phyloP scores from a whole-genome alignment of 2,329 filamentous ascomycete genomes.

The Xylaria sp. region DNA sequence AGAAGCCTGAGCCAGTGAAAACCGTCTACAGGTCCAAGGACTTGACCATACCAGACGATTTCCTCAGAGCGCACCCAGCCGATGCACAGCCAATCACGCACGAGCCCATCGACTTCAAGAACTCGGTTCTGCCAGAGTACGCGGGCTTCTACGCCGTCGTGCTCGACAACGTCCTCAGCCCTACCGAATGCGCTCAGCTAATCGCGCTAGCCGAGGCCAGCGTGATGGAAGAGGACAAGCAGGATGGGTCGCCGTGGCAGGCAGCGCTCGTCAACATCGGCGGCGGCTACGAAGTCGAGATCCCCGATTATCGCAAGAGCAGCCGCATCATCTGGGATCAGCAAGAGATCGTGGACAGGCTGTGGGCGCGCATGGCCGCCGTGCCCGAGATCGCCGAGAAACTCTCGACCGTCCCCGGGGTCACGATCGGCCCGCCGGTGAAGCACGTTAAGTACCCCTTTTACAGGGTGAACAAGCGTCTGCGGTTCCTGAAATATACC shows the following conservation, averaged over 20 bases:
- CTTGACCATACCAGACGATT: slow-evolving; percentile 57
- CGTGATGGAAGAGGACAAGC: slow-evolving; percentile 59
- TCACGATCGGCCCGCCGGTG: slow-evolving; percentile 50
- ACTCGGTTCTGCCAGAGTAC: slow-evolving; percentile 64
- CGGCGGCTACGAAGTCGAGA: slow-evolving; percentile 67
- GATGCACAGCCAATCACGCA: slow-evolving; percentile 59
- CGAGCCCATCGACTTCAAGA: slow-evolving; percentile 64
- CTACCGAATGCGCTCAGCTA: slow-evolving; percentile 71
- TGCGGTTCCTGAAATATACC: slow-evolving; percentile 80
- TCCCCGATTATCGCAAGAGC: slow-evolving; percentile 71
- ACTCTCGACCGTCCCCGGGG: slow-evolving; percentile 52
- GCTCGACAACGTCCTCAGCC: slow-evolving; percentile 71
- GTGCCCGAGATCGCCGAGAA: slow-evolving; percentile 56
- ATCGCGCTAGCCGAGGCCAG: slow-evolving; percentile 63
- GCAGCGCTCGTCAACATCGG: slow-evolving; percentile 77
- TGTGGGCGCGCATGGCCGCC: slow-evolving; percentile 69
- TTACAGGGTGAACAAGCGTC: slow-evolving; percentile 72
- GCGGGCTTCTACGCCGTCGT: slow-evolving; percentile 67
- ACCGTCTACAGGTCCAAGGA: slow-evolving; percentile 52
- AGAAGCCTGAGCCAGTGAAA: slow-evolving; percentile 41
- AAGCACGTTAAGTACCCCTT: slow-evolving; percentile 55
- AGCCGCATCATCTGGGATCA: slow-evolving; percentile 83
- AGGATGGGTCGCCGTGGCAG: slow-evolving; percentile 63
- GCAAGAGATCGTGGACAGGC: slow-evolving; percentile 67
- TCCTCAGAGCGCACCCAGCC: slow-evolving; percentile 58